These are phyloP conservation scores for Lasiosphaeria ovina DNA, from an alignment of 495 filamentous ascomycete genomes.

Conservation along the genomic window DNA sequence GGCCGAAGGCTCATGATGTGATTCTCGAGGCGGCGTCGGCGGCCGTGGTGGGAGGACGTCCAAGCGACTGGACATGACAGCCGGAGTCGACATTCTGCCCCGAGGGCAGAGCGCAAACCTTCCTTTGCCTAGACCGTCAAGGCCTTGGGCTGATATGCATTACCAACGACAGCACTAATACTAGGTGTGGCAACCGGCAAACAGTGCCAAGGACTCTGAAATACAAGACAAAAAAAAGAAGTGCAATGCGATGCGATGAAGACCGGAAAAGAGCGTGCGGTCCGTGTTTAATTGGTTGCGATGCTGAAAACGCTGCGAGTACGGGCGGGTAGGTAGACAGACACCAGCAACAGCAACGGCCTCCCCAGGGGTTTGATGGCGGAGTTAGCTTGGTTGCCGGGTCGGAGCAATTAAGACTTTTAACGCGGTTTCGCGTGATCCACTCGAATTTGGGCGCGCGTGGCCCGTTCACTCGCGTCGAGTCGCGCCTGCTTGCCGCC, in stretches of 20 bases:
- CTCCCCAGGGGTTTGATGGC: not conserved
- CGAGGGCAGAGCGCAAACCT: constrained; percentile 13
- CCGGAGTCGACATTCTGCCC: constrained; percentile 49
- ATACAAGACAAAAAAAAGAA: not conserved
- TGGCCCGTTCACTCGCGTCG: constrained; percentile 23
- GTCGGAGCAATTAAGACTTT: constrained; percentile 22
- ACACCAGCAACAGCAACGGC: not conserved
- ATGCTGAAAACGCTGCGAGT: not conserved
- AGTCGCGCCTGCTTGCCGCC: constrained; percentile 19
- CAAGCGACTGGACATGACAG: constrained; percentile 39
- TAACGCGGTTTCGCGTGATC: constrained; percentile 28
- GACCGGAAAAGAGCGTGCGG: constrained; percentile 14
- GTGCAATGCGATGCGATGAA: not conserved
- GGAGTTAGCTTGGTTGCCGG: constrained; percentile 5
- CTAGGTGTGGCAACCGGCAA: not conserved
- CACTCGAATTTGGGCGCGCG: not conserved
- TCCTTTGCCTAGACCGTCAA: constrained; percentile 19
- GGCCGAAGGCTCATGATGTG: constrained; percentile 35
- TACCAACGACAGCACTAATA: not conserved
- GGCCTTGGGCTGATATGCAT: constrained; percentile 8
- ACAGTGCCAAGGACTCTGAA: not conserved
- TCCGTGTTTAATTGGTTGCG: not conserved
- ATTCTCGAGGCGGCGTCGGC: constrained; percentile 55
- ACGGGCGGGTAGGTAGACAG: not conserved
- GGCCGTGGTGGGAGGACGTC: constrained; percentile 49